phyloP scores from a whole-genome alignment of 805 yeast species.

The Kazachstania martiniae region DNA sequence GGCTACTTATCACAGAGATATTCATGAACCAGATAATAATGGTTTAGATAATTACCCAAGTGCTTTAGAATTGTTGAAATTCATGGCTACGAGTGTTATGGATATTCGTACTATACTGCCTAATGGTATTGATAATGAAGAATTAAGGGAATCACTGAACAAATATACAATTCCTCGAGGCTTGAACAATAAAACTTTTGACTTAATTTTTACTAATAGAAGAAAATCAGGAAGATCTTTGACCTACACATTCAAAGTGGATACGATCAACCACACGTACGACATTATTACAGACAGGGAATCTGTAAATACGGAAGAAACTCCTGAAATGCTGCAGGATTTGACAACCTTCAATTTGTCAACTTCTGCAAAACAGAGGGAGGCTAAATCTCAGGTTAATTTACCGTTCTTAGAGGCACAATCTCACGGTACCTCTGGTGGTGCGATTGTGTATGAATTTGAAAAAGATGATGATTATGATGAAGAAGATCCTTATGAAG shows the following conservation, averaged over 20 bases:
- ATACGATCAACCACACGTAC: conserved; percentile 37
- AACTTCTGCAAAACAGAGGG: conserved; percentile 62
- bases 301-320: conserved; percentile 27
- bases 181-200: conserved; percentile 38
- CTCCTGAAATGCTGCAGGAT: conserved; percentile 48
- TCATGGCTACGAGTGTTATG: conserved; percentile 66
- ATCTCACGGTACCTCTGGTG: conserved; percentile 54
- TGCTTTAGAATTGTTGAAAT: conserved; percentile 41
- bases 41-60: conserved; percentile 39
- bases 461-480: conserved; percentile 97
- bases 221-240: conserved; percentile 80
- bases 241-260: conserved; percentile 41
- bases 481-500: conserved; percentile 96
- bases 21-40: conserved; percentile 27
- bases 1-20: conserved; percentile 38
- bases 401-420: conserved; percentile 91
- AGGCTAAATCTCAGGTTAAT: conserved; percentile 76
- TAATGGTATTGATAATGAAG: conserved; percentile 35
- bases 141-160: conserved; percentile 30
- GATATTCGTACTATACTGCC: conserved; percentile 40
- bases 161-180: conserved; percentile 40
- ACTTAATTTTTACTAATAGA: conserved; percentile 48
- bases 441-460: conserved; percentile 91
- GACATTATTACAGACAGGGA: conserved; percentile 17
- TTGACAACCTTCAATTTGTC: conserved; percentile 82